Evolutionary conservation across 306 rosid species (phyloP).

Genomic region (Vigna unguiculata): DNA sequence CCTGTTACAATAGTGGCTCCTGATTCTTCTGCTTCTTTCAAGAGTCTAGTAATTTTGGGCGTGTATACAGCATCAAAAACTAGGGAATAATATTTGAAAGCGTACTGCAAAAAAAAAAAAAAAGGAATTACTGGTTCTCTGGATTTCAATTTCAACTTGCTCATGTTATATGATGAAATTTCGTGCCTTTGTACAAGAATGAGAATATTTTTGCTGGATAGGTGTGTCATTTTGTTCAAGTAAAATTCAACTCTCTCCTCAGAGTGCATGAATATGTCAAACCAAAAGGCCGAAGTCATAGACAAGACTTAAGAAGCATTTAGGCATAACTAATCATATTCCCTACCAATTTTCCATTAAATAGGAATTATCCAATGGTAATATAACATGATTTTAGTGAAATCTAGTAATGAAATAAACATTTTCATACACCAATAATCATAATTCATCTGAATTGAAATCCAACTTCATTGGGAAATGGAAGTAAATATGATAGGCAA

Average conservation of each 20-base stretch:
- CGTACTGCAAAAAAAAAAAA: conserved; percentile 72
- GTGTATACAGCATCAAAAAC: conserved; percentile 95
- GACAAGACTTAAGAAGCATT: conserved; percentile 27
- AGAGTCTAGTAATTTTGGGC: conserved; percentile 83
- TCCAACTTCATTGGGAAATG: conserved; percentile 11
- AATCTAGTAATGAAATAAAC: conserved; percentile 26
- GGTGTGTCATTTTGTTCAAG: conserved; percentile 26
- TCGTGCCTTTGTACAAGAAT: conserved; percentile 26
- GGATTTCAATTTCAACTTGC: conserved; percentile 44
- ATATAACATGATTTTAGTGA: conserved; percentile 4
- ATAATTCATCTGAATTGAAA: conserved; percentile 31
- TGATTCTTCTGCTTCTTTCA: conserved; percentile 88
- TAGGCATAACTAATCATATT: conserved; percentile 21
- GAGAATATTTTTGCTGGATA: conserved; percentile 18
- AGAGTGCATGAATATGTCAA: conserved; percentile 16
- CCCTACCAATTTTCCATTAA: conserved; percentile 19
- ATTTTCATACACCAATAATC: conserved; percentile 28
- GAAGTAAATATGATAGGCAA: conserved; percentile 3
- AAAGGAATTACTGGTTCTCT: conserved; percentile 40
- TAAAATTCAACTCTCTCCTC: background rate
- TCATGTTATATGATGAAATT: conserved; percentile 33
- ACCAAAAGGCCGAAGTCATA: conserved; percentile 18
- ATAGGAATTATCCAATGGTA: conserved; percentile 23
- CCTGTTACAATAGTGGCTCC: conserved; percentile 83
- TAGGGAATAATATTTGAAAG: conserved; percentile 70